Conservation (phyloP, 495 filamentous ascomycete genomes). For the Penicillium coffeae region DNA sequence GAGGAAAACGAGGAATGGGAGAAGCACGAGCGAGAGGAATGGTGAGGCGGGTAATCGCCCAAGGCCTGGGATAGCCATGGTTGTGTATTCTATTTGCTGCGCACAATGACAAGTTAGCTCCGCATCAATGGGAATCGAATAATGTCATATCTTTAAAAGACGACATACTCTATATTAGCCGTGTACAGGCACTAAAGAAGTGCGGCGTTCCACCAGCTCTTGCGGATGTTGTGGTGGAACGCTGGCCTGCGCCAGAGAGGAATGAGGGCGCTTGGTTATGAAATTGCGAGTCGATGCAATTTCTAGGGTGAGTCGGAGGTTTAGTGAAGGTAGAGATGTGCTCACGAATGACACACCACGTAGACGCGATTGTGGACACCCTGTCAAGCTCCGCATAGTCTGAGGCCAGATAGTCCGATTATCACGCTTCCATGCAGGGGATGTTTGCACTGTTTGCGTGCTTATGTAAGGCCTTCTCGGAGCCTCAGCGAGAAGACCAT, state of each 20-base stretch:
- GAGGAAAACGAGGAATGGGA: conserved; percentile 50
- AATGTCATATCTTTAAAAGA: too few relatives aligned
- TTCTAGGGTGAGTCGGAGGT: background rate
- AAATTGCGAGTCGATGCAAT: conserved; percentile 4
- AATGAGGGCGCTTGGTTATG: conserved; percentile 9
- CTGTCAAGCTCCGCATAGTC: conserved; percentile 35
- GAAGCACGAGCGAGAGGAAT: conserved; percentile 33
- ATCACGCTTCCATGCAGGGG: conserved; percentile 7
- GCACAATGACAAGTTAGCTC: conserved; percentile 18
- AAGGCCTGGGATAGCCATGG: conserved; percentile 50
- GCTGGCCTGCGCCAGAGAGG: conserved; percentile 19
- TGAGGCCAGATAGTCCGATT: conserved; percentile 28
- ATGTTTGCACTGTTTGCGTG: conserved; percentile 21
- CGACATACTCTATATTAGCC: conserved; percentile 9
- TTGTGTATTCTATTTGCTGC: conserved; percentile 32
- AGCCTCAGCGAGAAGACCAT: too few relatives aligned
- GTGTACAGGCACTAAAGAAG: background rate
- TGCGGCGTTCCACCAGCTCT: conserved; percentile 10
- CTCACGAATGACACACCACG: background rate
- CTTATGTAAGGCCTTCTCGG: conserved; percentile 1
- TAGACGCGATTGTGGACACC: conserved; percentile 24
- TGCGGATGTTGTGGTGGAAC: conserved; percentile 18
- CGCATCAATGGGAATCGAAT: too few relatives aligned
- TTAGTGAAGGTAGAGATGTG: background rate
- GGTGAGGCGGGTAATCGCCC: conserved; percentile 39